Conservation (phyloP, 768 basidiomycete genomes). For the Pulveroboletus frians region DNA sequence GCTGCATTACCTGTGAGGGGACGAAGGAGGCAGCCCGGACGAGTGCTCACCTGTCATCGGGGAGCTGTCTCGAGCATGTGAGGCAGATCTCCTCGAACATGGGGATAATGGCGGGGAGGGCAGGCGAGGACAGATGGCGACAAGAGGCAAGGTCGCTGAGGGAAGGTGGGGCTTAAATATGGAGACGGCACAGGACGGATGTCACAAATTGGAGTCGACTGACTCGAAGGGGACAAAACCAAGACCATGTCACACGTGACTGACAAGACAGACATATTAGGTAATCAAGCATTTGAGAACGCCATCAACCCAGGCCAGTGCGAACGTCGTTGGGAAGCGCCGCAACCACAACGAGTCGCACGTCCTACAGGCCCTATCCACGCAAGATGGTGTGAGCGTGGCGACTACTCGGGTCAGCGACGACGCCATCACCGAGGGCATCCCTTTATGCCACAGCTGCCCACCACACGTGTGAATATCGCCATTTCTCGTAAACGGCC, state of each 20-base stretch:
- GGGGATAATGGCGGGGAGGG: constrained; percentile 9
- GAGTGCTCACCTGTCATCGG: constrained; percentile 53
- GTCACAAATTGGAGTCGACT: constrained; percentile 31
- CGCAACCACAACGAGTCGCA: no score
- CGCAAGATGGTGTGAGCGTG: background rate
- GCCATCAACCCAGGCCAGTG: constrained; percentile 8
- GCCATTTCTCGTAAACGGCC: background rate
- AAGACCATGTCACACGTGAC: constrained; percentile 24
- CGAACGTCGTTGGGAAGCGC: no score
- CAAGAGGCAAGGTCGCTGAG: no score
- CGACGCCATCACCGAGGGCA: background rate
- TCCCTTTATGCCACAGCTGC: background rate
- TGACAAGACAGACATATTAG: background rate
- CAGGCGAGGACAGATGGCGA: constrained; percentile 4
- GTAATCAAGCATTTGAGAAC: background rate
- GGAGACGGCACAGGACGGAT: constrained; percentile 35
- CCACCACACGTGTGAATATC: background rate
- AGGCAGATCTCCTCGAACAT: constrained; percentile 84
- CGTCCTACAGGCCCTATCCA: no score
- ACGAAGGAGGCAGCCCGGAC: constrained; percentile 10
- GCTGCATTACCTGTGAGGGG: constrained; percentile 36
- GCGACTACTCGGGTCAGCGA: background rate
- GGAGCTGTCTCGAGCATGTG: constrained; percentile 61
- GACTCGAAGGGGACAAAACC: constrained; percentile 32
- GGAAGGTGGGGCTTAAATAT: constrained; percentile 28